Evolutionary conservation across 2,329 filamentous ascomycete genomes (phyloP).

Genomic region (Alternaria alternata): DNA sequence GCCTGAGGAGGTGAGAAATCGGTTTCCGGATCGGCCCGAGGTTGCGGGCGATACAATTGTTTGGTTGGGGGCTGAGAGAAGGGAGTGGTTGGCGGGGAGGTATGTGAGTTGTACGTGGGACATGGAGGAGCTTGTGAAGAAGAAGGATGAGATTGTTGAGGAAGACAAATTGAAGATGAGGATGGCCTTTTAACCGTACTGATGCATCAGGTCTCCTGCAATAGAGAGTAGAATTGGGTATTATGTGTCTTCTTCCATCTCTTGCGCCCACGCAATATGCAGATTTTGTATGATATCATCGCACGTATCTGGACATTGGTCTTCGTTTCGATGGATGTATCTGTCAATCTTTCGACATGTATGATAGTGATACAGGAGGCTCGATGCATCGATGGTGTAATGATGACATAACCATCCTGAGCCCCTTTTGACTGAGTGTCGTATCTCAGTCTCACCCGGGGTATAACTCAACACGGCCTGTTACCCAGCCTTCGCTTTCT

Average conservation of each 20-base stretch:
- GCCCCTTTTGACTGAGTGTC: background rate
- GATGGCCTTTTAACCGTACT: slow-evolving; percentile 5
- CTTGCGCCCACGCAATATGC: background rate
- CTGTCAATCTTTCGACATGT: background rate
- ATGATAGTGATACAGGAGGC: background rate
- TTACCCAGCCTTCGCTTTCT: slow-evolving; percentile 1
- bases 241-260: background rate
- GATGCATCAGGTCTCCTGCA: background rate
- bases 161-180: slow-evolving; percentile 26
- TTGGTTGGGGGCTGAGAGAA: slow-evolving; percentile 24
- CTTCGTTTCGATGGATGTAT: background rate
- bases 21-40: slow-evolving; percentile 13
- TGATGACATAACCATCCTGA: background rate
- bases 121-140: slow-evolving; percentile 25
- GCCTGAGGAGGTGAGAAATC: slow-evolving; percentile 7
- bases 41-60: slow-evolving; percentile 19
- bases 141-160: slow-evolving; percentile 26
- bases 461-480: background rate
- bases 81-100: slow-evolving; percentile 28
- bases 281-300: background rate
- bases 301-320: background rate
- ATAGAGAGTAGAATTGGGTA: background rate
- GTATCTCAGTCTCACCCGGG: background rate
- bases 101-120: slow-evolving; percentile 31
- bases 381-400: background rate